Percentiles rank a stretch among this genome's conserved stretches.
Conservation (phyloP, 495 filamentous ascomycete genomes). For the Aspergillus cavernicola region DNA sequence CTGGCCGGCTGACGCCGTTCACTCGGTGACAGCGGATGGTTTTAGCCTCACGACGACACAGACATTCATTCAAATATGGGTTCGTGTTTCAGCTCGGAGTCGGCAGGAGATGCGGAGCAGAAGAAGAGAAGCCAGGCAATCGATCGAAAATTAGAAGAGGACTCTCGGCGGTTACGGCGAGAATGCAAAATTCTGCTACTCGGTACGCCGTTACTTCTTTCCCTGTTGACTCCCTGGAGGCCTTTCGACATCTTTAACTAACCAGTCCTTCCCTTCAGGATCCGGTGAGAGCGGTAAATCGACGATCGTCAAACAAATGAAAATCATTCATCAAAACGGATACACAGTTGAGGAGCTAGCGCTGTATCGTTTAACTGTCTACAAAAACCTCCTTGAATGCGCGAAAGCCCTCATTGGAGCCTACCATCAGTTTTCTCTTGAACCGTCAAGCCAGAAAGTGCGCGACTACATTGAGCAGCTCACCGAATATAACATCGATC, state of each 20-base stretch:
- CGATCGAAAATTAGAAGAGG: slow-evolving; percentile 87
- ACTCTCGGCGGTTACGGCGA: slow-evolving; percentile 79
- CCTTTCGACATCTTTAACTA: background rate
- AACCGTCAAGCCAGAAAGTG: slow-evolving; percentile 66
- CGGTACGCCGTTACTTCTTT: slow-evolving; percentile 49
- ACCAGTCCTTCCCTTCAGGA: slow-evolving; percentile 47
- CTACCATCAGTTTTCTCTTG: slow-evolving; percentile 82
- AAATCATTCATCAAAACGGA: slow-evolving; percentile 97
- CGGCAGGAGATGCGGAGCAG: slow-evolving; percentile 77
- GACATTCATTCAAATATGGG: slow-evolving; percentile 62
- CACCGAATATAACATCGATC: slow-evolving; percentile 81
- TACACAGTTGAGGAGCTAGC: slow-evolving; percentile 89
- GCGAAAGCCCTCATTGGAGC: slow-evolving; percentile 86
- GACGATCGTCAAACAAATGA: slow-evolving; percentile 99
- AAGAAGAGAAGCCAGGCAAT: slow-evolving; percentile 93
- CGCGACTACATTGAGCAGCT: slow-evolving; percentile 74
- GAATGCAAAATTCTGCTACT: slow-evolving; percentile 98
- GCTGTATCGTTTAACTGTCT: slow-evolving; percentile 91
- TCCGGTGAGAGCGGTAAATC: slow-evolving; percentile 99
- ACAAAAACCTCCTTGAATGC: slow-evolving; percentile 97
- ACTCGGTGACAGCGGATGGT: slow-evolving; percentile 27
- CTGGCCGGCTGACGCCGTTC: slow-evolving; percentile 21
- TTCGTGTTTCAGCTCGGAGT: slow-evolving; percentile 76
- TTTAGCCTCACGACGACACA: slow-evolving; percentile 24
- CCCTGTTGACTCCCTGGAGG: background rate